Base-by-base conservation (phyloP, 176 grass and related monocot genomes). In the Carex littledalei region DNA sequence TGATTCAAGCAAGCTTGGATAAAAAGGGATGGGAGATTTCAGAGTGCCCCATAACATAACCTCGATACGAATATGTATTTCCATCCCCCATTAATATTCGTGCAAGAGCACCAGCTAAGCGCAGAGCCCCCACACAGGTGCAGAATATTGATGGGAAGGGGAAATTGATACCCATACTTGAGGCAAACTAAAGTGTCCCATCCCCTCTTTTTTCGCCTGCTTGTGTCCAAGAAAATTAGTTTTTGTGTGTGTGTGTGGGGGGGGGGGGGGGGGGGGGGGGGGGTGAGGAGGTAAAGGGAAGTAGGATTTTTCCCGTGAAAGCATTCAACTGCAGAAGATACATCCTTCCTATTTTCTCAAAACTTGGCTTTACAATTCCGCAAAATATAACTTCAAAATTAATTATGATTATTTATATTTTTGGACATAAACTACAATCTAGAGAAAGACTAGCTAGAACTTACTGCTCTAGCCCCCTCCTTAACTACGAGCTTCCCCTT, bases 381-480 rank as follows among this genome's bases (percentile, higher is more conserved):
- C 18, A 72, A 3, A 3, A 10, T 71, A 45, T 9, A n/a, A 72
- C 39, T 11, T 31, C 15, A 34, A 72, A 45, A 15, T 47, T 5
- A 43, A 20, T 45, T 47, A 45, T 45, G 6, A 45, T 70, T 35
- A 39, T 69, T 37, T 37, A 0, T 34, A n/a, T n/a, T n/a, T n/a
- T n/a, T n/a, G n/a, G 32, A 6, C 57, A 82, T 35, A 8, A 81
- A 18, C 20, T 26, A 68, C 18, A 0, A 55, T 81, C 20, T 64
- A 24, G 0, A 26, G 18, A 47, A 49, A 41, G 21, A 45, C 0
- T 35, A 4, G 66, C 79, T 73, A 22, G 53, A 75, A 88, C 92
- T 94, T 92, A 97, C 92, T 88, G 94, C 94, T 93, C 94, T 94
- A n/a, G 94, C 90, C 66, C 81, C 81, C 89, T 97, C 94, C 89